Percentiles rank a stretch among this genome's conserved stretches.
phyloP scores from a whole-genome alignment of 192 early-diverging fungal species.

The Rhizophlyctis rosea region DNA sequence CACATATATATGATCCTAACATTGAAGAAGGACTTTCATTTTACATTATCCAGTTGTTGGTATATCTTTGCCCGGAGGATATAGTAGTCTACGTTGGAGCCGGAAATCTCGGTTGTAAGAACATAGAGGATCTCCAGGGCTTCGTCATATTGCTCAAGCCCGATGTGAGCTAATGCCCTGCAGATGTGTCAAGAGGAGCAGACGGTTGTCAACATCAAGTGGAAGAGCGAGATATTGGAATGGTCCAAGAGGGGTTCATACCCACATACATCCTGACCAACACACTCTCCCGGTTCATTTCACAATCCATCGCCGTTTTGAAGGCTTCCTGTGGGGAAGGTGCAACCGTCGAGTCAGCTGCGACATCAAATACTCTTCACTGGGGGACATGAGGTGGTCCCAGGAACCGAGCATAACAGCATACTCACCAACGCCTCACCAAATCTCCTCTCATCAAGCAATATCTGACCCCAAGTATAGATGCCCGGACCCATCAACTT shows the following conservation, averaged over 20 bases:
- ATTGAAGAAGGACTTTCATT: background rate
- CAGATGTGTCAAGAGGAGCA: no score
- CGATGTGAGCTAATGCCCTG: slow-evolving; percentile 32
- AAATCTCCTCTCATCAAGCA: slow-evolving; percentile 46
- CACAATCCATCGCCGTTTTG: no score
- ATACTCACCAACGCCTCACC: slow-evolving; percentile 34
- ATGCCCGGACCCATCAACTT: slow-evolving; percentile 1
- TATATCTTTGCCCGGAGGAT: slow-evolving; percentile 49
- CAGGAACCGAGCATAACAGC: slow-evolving; percentile 30
- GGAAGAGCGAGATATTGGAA: background rate
- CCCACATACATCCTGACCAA: background rate
- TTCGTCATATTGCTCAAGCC: slow-evolving; percentile 27
- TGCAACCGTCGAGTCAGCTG: background rate
- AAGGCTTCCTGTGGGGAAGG: no score
- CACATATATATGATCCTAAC: background rate
- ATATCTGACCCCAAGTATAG: slow-evolving; percentile 42
- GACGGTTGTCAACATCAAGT: no score
- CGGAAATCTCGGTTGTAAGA: slow-evolving; percentile 31
- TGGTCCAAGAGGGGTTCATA: background rate
- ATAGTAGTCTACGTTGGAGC: slow-evolving; percentile 34
- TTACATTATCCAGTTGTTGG: slow-evolving; percentile 27
- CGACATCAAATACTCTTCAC: slow-evolving; percentile 6
- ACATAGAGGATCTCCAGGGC: slow-evolving; percentile 39
- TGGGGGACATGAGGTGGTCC: background rate
- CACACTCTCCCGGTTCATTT: no score